A percentile compares a stretch with the other conserved stretches of the same genome.
These are phyloP conservation scores for Yarrowia divulgata DNA, from an alignment of 805 yeast genomes.

Conservation along the genomic window DNA sequence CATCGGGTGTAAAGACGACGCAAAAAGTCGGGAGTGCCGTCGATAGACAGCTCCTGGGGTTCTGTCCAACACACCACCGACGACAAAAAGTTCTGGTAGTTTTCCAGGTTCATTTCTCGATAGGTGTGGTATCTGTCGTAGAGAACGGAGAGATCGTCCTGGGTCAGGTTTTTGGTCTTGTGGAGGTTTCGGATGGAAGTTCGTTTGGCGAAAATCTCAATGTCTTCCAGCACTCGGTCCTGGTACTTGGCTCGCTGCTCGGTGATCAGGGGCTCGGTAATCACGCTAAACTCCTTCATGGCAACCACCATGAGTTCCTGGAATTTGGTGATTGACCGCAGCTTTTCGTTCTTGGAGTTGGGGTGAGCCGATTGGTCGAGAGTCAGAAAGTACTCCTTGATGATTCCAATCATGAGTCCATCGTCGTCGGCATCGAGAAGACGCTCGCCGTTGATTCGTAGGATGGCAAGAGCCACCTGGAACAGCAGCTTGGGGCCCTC, in stretches of 20 bases:
- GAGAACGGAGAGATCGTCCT: slow-evolving; percentile 67
- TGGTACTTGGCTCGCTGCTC: slow-evolving; percentile 75
- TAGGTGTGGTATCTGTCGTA: slow-evolving; percentile 80
- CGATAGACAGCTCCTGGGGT: slow-evolving; percentile 43
- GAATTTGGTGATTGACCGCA: slow-evolving; percentile 76
- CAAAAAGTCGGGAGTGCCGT: slow-evolving; percentile 57
- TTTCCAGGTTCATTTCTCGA: slow-evolving; percentile 70
- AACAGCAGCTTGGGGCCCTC: slow-evolving; percentile 90
- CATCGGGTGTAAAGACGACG: slow-evolving; percentile 71
- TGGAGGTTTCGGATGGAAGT: slow-evolving; percentile 90
- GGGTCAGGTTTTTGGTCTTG: slow-evolving; percentile 66
- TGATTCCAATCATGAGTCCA: slow-evolving; percentile 84
- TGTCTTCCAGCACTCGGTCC: slow-evolving; percentile 80
- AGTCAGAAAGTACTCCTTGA: slow-evolving; percentile 80
- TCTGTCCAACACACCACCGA: slow-evolving; percentile 79
- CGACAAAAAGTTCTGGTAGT: slow-evolving; percentile 75
- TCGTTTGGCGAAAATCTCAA: slow-evolving; percentile 88
- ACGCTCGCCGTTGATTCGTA: slow-evolving; percentile 86
- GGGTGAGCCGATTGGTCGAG: slow-evolving; percentile 84
- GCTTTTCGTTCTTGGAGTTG: slow-evolving; percentile 66
- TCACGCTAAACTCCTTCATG: slow-evolving; percentile 83
- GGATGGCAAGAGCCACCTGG: slow-evolving; percentile 91
- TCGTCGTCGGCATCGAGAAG: slow-evolving; percentile 84
- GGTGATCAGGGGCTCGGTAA: slow-evolving; percentile 75
- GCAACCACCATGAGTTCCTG: slow-evolving; percentile 92